A percentile compares a stretch with the other conserved stretches of the same genome.
phyloP scores from a whole-genome alignment of 768 basidiomycete species.

The Amanita brunnescens region DNA sequence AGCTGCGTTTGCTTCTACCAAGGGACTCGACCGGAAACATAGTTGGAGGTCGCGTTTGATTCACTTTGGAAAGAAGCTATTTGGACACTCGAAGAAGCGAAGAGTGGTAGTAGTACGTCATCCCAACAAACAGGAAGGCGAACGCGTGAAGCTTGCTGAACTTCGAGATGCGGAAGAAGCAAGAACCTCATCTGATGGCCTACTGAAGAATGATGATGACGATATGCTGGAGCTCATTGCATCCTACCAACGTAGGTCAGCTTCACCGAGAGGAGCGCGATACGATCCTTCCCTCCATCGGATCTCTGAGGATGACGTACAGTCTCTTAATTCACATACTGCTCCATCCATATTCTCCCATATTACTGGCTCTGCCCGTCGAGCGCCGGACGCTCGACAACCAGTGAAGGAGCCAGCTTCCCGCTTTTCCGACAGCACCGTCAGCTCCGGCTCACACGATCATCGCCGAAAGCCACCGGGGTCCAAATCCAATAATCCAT shows the following conservation, averaged over 20 bases:
- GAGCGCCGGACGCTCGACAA: conserved; percentile 64
- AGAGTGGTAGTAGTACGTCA: background rate
- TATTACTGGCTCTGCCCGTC: conserved; percentile 52
- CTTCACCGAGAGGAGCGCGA: background rate
- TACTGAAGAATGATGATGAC: conserved; percentile 8
- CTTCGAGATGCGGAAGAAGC: conserved; percentile 16
- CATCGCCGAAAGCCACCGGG: background rate
- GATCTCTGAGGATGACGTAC: background rate
- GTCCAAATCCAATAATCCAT: background rate
- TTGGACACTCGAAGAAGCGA: conserved; percentile 31
- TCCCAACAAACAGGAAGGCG: conserved; percentile 7
- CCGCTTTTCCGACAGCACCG: conserved; percentile 2
- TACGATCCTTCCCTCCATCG: background rate
- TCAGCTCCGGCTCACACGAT: background rate
- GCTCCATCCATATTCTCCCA: conserved; percentile 53
- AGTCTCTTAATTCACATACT: conserved; percentile 11
- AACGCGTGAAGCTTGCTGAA: conserved; percentile 12
- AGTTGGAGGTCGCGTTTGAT: conserved; percentile 49
- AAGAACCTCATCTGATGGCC: background rate
- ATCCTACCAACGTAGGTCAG: conserved; percentile 11
- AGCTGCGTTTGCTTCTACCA: conserved; percentile 51
- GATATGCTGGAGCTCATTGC: conserved; percentile 20
- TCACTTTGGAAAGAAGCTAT: conserved; percentile 31
- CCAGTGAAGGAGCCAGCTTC: conserved; percentile 30
- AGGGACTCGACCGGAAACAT: conserved; percentile 47